These are phyloP conservation scores for Picea abies DNA, from an alignment of 83 land plant genomes.

Conservation along the genomic window DNA sequence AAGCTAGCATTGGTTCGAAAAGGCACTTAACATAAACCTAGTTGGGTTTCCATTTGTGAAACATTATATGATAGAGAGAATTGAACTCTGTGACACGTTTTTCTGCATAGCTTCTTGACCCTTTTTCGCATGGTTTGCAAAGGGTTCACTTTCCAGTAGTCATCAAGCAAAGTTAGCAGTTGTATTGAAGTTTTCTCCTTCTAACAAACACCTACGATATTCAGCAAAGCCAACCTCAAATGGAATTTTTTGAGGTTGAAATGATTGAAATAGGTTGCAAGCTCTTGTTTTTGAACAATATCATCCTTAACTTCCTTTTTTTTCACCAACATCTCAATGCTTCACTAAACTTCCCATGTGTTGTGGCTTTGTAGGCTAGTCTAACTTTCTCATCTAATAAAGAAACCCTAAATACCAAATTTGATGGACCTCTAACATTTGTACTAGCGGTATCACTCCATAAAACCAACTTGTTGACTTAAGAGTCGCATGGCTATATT, in stretches of 20 bases:
- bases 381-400: slow-evolving; percentile 60
- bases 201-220: slow-evolving; percentile 54
- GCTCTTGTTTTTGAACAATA: slow-evolving; percentile 77
- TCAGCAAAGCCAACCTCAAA: slow-evolving; percentile 52
- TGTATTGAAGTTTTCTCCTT: slow-evolving; percentile 49
- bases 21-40: too few relatives aligned
- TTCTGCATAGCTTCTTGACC: slow-evolving; percentile 28
- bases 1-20: too few relatives aligned
- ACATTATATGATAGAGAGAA: too few relatives aligned
- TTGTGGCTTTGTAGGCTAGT: slow-evolving; percentile 58
- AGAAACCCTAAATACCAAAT: slow-evolving; percentile 43
- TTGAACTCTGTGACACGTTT: too few relatives aligned
- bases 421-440: slow-evolving; percentile 50
- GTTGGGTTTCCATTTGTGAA: too few relatives aligned
- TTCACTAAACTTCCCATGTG: slow-evolving; percentile 63
- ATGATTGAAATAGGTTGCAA: slow-evolving; percentile 78
- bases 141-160: slow-evolving; percentile 52
- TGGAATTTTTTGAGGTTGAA: slow-evolving; percentile 66
- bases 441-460: slow-evolving; percentile 51
- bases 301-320: too few relatives aligned
- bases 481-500: slow-evolving; percentile 53
- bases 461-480: slow-evolving; percentile 44
- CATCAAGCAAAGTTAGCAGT: slow-evolving; percentile 59
- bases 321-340: slow-evolving; percentile 67
- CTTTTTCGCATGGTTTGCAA: slow-evolving; percentile 38